These are phyloP conservation scores for Ganoderma sinense DNA, from an alignment of 1,284 basidiomycete genomes.

Conservation along the genomic window DNA sequence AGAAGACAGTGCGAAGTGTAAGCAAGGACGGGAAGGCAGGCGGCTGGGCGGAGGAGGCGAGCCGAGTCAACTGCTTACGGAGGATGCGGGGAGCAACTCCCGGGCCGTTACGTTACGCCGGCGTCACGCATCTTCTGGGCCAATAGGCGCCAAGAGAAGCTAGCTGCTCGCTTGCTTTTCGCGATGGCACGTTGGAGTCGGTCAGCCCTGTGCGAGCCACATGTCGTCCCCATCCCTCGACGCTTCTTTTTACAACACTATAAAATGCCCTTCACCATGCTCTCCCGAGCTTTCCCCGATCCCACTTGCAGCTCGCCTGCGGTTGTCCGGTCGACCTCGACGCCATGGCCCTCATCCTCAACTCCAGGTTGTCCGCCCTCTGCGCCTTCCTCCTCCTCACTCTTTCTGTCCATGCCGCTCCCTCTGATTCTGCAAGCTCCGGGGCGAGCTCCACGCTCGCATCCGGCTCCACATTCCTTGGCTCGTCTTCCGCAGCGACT, in stretches of 20 bases:
- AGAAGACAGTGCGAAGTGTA: not conserved
- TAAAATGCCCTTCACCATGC: constrained; percentile 9
- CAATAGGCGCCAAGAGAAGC: not conserved
- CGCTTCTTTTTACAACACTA: not conserved
- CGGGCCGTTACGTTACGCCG: not conserved
- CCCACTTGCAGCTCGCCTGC: constrained; percentile 10
- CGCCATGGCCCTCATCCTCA: constrained; percentile 29
- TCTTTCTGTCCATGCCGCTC: constrained; percentile 15
- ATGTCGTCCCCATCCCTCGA: not conserved
- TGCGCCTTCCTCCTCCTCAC: constrained; percentile 29
- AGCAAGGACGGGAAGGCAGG: not conserved
- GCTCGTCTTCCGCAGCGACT: not conserved
- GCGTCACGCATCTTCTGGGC: not conserved
- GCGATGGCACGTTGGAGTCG: not conserved
- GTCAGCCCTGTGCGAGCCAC: not conserved
- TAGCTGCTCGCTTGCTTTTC: not conserved
- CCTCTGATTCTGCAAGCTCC: not conserved
- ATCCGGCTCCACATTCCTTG: constrained; percentile 1
- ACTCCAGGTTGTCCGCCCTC: constrained; percentile 27
- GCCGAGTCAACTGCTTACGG: not conserved
- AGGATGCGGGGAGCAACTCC: not conserved
- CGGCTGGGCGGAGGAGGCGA: not conserved
- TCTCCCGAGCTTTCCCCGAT: constrained; percentile 22
- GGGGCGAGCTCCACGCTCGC: not conserved
- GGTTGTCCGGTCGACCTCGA: not conserved